phyloP scores from a whole-genome alignment of 371 early-diverging fungal species.

The Haplosporangium sp. region DNA sequence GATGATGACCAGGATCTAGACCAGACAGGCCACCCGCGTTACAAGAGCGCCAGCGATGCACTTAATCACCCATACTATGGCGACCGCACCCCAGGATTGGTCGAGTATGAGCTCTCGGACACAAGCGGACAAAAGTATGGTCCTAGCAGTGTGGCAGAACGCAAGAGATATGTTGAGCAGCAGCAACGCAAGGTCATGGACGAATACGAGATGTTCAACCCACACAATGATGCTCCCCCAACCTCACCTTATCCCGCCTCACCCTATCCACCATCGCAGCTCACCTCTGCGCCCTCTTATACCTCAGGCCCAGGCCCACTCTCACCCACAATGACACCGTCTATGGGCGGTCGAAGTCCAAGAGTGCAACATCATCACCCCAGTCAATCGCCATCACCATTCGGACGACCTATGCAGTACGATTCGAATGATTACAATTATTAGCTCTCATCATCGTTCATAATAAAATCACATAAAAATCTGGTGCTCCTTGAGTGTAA shows the following conservation, averaged over 20 bases:
- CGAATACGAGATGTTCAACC: conserved; percentile 54
- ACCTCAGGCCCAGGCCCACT: conserved; percentile 21
- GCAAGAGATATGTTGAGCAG: conserved; percentile 52
- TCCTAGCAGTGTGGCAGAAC: conserved; percentile 42
- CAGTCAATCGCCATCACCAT: conserved; percentile 22
- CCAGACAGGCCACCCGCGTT: conserved; percentile 51
- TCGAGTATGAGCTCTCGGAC: conserved; percentile 52
- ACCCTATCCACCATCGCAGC: conserved; percentile 38
- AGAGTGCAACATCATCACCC: conserved; percentile 33
- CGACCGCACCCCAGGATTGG: conserved; percentile 35
- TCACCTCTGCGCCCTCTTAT: conserved; percentile 34
- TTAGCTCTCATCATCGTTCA: conserved; percentile 1
- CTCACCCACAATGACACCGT: conserved; percentile 34
- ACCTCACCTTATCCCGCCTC: conserved; percentile 47
- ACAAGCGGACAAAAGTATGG: conserved; percentile 50
- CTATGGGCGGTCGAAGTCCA: conserved; percentile 53
- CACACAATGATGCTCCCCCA: conserved; percentile 37
- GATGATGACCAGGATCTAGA: conserved; percentile 51
- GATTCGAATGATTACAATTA: conserved; percentile 34
- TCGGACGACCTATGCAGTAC: conserved; percentile 21
- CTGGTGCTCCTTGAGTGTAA: too few species aligned
- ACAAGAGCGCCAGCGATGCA: conserved; percentile 49
- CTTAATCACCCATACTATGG: conserved; percentile 48
- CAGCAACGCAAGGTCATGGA: conserved; percentile 57
- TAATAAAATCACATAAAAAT: too few species aligned